Base-by-base conservation (phyloP, 805 yeast genomes). In the Saturnispora saitoi region DNA sequence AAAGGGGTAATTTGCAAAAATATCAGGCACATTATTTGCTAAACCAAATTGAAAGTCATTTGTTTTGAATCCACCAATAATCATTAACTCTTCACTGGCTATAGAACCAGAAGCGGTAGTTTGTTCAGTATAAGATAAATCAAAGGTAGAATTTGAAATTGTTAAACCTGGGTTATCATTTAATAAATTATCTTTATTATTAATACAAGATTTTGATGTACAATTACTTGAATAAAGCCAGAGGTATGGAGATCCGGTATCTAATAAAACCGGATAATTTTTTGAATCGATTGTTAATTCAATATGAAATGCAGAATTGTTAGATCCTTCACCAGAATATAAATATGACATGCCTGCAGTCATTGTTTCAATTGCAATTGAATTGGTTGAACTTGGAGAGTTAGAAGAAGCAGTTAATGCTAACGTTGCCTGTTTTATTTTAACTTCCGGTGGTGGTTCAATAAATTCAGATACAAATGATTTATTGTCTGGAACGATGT, bases 181-280 rank as follows among this genome's bases (percentile, higher is more conserved):
- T 24, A 73, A 62, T 52, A 64, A 69, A 3, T 67, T 51, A 6
- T 56, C 51, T 29, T 65, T 58, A 31, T 57, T 57, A 2, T 58
- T 45, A 15, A 30, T 19, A 55, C 86, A 81, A 1, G 76, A 67
- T 4, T 56, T 20, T 45, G 70, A 70, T 1, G 64, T 60, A 64
- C 86, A 81, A 34, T 71, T 61, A 1, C 68, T 59, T 43, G 77
- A 79, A 58, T 78, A 80, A 3, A 81, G 70, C 87, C 87, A 81
- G 2, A 79, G 59, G 49, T 79, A 74, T 15, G 80, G 79, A 26
- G 83, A 77, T 6, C 84, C 86, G 0, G 87, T 81, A 60, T 81
- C 87, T 15, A 81, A 63, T 17, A 81, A 68, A 36, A 81, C 63
- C 4, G 77, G 76, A 54, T 71, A 78, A 30, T 65, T 64, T n/a